Evolutionary conservation across 805 yeast species (phyloP), one percentile per base, ranked within the genome.

Genomic region (Schwanniomyces occidentalis): DNA sequence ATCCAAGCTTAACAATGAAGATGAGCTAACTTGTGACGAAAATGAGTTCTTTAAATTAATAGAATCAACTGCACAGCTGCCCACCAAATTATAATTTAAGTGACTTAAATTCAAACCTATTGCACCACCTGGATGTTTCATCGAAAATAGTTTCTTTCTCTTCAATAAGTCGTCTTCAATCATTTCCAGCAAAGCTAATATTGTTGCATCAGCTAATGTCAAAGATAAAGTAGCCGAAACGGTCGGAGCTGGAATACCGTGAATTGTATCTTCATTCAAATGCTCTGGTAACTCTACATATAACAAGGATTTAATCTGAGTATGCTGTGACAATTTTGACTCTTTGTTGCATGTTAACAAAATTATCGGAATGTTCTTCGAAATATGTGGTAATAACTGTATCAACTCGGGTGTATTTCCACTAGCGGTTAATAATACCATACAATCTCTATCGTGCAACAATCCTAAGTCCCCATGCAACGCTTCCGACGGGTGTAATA

Each of bases 121-220:
- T 2, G 93, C 84, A 12, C 96, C 96, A 14, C 96, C 96, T 2
- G 96, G 96, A 51, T 88, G 96, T 52, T 82, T 75, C 42, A 73
- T 74, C 6, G 83, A 80, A 58, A 88, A 88, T 23, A 71, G 58
- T 38, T 56, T 61, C 42, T 71, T 72, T 26, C 95, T 65, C 37
- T 69, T 63, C 23, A 62, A 56, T 19, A 69, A 57, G 49, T 86
- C 88, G 6, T 64, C 63, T 35, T 79, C 78, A 35, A 81, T 72
- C 51, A 82, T 54, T 51, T 87, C 93, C 31, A 81, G 74, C 16
- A 89, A 61, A 0, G 95, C 84, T 31, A 89, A 72, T 24, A 85
- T 75, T 10, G 84, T 75, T 1, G 95, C 85, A 52, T 89, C 96
- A 7, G 93, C 82, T 26, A 87, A 62, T 0, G 85, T 79, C 31